These are phyloP conservation scores for Candida quercuum DNA, from an alignment of 805 yeast genomes.

Conservation along the genomic window DNA sequence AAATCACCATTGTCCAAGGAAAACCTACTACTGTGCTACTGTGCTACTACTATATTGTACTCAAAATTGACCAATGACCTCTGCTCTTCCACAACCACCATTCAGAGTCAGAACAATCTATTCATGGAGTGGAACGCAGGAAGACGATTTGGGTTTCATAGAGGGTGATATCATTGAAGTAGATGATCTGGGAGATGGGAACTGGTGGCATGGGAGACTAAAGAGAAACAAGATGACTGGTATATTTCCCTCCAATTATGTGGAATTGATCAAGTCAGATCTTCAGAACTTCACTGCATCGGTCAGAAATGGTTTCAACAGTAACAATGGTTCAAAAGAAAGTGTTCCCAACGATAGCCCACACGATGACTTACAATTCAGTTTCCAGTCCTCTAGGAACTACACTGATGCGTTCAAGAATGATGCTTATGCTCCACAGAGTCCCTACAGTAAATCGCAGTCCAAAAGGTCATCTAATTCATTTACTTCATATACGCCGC, in stretches of 20 bases:
- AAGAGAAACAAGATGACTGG: constrained; percentile 80
- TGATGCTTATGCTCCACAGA: constrained; percentile 5
- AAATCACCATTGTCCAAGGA: no score
- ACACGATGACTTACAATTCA: constrained; percentile 22
- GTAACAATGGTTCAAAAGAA: not conserved
- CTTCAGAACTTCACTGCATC: constrained; percentile 10
- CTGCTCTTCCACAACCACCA: constrained; percentile 50
- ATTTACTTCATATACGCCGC: not conserved
- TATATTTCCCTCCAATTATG: constrained; percentile 83
- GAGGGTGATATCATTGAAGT: constrained; percentile 93
- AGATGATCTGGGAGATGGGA: constrained; percentile 72
- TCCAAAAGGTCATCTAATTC: not conserved
- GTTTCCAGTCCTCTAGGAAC: constrained; percentile 22
- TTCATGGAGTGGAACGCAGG: constrained; percentile 92
- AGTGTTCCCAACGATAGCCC: not conserved
- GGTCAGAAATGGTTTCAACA: not conserved
- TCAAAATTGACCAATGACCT: no score
- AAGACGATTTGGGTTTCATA: constrained; percentile 84
- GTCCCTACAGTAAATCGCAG: constrained; percentile 6
- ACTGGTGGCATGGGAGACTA: constrained; percentile 87
- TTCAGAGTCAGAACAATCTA: constrained; percentile 77
- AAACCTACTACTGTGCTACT: no score
- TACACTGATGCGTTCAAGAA: constrained; percentile 7
- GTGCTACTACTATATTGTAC: no score
- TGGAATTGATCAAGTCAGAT: constrained; percentile 44